Evolutionary conservation across 352 stramenopile species (phyloP).

Genomic region (Phytopythium chamaehyphon): DNA sequence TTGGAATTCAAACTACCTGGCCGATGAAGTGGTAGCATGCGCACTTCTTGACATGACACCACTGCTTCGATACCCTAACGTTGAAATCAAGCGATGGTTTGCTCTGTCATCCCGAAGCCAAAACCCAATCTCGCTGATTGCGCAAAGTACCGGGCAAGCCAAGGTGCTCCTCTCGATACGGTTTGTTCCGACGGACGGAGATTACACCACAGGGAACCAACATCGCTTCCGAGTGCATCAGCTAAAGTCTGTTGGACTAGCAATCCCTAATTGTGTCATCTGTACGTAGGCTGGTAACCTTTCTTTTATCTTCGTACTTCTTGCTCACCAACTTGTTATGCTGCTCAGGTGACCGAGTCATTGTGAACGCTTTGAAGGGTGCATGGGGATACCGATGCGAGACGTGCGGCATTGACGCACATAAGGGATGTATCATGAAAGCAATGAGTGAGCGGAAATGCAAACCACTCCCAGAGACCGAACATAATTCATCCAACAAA

Average conservation of each 20-base stretch:
- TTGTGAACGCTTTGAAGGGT: constrained; percentile 78
- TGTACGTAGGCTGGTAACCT: constrained; percentile 35
- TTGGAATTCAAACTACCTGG: constrained; percentile 83
- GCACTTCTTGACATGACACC: constrained; percentile 80
- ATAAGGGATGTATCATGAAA: constrained; percentile 88
- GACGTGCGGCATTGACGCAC: constrained; percentile 72
- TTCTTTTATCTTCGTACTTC: background rate
- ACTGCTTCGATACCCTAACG: constrained; percentile 65
- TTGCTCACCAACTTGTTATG: background rate
- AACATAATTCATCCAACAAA: constrained; percentile 13
- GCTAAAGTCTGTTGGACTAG: constrained; percentile 79
- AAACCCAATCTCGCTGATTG: constrained; percentile 31
- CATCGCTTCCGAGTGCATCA: constrained; percentile 87
- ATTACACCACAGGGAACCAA: constrained; percentile 53
- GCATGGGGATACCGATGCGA: constrained; percentile 85
- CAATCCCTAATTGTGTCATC: constrained; percentile 71
- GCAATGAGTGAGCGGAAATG: constrained; percentile 76
- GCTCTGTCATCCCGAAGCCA: constrained; percentile 61
- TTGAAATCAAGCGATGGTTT: constrained; percentile 77
- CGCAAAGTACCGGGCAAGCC: constrained; percentile 42
- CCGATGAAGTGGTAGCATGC: constrained; percentile 77
- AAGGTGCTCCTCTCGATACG: constrained; percentile 73
- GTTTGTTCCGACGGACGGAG: constrained; percentile 64
- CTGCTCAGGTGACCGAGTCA: constrained; percentile 62
- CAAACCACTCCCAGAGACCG: constrained; percentile 17